Conservation (phyloP, 225 moss, liverwort and hornwort genomes). For the Sphagnum contortum region DNA sequence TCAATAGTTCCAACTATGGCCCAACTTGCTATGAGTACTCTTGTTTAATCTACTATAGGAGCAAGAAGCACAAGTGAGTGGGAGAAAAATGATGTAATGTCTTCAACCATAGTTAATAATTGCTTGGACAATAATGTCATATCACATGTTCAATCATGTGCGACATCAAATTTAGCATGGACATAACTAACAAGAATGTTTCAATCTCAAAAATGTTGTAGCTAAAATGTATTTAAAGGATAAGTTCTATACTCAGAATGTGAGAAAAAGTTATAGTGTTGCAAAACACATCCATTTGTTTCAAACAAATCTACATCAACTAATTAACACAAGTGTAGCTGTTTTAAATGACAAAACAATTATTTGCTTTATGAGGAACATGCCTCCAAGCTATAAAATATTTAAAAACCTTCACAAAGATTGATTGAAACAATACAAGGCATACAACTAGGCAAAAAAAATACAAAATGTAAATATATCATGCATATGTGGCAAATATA, state of each 20-base stretch:
- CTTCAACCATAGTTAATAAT: not conserved
- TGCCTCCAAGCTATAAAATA: conserved; percentile 4
- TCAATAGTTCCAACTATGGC: no score
- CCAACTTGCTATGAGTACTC: not conserved
- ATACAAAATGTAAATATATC: no score
- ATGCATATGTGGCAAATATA: no score
- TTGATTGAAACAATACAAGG: no score
- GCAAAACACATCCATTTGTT: conserved; percentile 8
- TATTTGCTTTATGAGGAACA: conserved; percentile 2
- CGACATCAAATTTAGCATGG: not conserved
- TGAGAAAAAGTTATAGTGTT: conserved; percentile 9
- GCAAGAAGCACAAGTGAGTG: not conserved
- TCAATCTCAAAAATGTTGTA: conserved; percentile 2
- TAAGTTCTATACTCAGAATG: conserved; percentile 2
- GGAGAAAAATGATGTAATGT: conserved; percentile 1
- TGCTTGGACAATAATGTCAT: conserved; percentile 5
- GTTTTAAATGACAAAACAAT: not conserved
- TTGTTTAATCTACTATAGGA: not conserved
- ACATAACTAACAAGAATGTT: not conserved
- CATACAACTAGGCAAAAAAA: no score
- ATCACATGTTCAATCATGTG: conserved; percentile 4
- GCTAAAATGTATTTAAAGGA: conserved; percentile 9
- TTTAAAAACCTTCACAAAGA: not conserved
- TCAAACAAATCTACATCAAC: not conserved
- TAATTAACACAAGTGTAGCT: not conserved